Evolutionary conservation across 2,329 filamentous ascomycete genomes (phyloP), one percentile per base, ranked within the genome.

Genomic region (Calonectria multiphialidica): DNA sequence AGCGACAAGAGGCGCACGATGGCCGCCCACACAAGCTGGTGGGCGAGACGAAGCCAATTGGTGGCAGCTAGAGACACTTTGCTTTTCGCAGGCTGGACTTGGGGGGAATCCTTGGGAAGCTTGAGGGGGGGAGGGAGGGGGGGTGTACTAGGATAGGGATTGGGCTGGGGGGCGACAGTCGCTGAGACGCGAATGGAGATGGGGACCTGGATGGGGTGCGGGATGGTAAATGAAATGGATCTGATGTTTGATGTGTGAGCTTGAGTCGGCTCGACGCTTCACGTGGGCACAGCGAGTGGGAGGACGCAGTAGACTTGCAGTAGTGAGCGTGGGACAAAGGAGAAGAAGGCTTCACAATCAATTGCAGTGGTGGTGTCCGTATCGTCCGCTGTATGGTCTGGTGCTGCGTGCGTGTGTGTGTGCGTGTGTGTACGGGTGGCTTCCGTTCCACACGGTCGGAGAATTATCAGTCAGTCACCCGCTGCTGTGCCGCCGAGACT

Each of bases 1-100:
- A 47, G 68, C 49, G 33, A 57, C 47, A 71, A 71, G 37, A 70
- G 68, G 63, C 42, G 57, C 69, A 71, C 64, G 69, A 65, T 71
- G 69, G 64, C 28, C 40, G 53, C 35, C 55, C 55, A 67, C 47
- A 66, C 25, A 62, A 47, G 63, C 69, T 67, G 57, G 64, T 68
- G 57, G 69, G 69, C 28, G 49, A 18, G 53, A 30, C 5, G 45
- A 55, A 63, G 55, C 47, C 64, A 47, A 67, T 67, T 71, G 69
- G 69, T 67, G 69, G 53, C 21, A 62, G 30, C 47, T 30, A 28
- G 28, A 64, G 33, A 59, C 57, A 47, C 49, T 42, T 71, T 68
- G 57, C 64, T 71, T 71, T 71, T 59, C 53, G 28, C 55, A 37
- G 42, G 55, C 66, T 44, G 30, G 57, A 37, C 35, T 64, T 64